phyloP scores from a whole-genome alignment of 148 eudicot species.

The Vaccinium myrtillus region DNA sequence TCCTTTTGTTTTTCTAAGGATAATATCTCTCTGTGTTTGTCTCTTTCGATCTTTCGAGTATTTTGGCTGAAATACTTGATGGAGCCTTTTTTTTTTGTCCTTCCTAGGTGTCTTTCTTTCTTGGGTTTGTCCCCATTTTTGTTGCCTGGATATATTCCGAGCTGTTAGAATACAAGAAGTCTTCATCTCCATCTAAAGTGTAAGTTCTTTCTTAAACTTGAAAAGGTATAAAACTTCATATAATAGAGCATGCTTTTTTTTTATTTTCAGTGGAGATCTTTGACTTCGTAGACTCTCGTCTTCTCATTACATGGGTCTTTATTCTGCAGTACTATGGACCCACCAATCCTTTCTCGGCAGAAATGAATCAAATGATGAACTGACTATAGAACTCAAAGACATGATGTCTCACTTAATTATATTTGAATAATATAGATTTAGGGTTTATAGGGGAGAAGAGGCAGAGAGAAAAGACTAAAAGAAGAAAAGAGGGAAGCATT shows the following conservation, averaged over 20 bases:
- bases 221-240: neutral
- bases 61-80: neutral
- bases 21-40: neutral
- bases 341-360: neutral
- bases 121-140: constrained; percentile 73
- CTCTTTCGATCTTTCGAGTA: neutral
- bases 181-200: constrained; percentile 74
- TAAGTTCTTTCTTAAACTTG: constrained; percentile 35
- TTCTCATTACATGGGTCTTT: neutral
- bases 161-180: constrained; percentile 73
- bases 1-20: neutral
- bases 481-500: too few species aligned
- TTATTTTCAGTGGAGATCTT: neutral
- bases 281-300: neutral
- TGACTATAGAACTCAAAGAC: neutral
- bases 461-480: too few species aligned
- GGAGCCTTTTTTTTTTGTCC: constrained; percentile 1
- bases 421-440: too few species aligned
- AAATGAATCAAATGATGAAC: neutral
- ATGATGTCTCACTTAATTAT: neutral
- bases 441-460: too few species aligned
- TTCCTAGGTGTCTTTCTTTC: constrained; percentile 80
- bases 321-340: neutral
- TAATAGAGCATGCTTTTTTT: neutral
- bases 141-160: constrained; percentile 91